These are phyloP conservation scores for Xylaria bambusicola DNA, from an alignment of 495 filamentous ascomycete genomes.

Conservation along the genomic window DNA sequence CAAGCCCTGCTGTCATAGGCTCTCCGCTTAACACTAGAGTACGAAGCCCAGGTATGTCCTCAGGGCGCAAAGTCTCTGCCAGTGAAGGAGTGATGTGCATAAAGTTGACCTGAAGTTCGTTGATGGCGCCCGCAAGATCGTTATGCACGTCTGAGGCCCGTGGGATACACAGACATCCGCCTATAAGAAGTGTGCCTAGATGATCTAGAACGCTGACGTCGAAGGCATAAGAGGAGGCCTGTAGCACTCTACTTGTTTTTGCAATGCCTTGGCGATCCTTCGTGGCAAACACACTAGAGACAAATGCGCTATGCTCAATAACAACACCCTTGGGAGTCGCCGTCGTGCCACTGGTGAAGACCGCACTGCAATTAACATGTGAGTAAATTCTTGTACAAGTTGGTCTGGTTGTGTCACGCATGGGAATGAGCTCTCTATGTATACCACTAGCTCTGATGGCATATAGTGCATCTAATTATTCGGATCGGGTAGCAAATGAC, in stretches of 20 bases:
- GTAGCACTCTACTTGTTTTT: slow-evolving; percentile 31
- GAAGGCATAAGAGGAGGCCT: slow-evolving; percentile 62
- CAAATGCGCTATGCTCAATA: slow-evolving; percentile 27
- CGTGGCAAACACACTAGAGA: no score
- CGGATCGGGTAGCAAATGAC: no score
- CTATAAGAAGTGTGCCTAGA: slow-evolving; percentile 56
- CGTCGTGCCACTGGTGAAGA: slow-evolving; percentile 44
- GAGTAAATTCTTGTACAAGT: no score
- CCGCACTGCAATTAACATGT: slow-evolving; percentile 23
- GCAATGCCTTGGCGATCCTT: no score
- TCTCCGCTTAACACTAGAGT: slow-evolving; percentile 57
- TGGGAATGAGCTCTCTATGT: no score
- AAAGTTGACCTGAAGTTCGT: slow-evolving; percentile 22
- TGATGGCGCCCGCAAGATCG: slow-evolving; percentile 26
- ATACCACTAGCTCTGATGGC: no score
- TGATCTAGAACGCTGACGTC: slow-evolving; percentile 58
- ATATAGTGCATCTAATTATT: no score
- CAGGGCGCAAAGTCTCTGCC: neutral
- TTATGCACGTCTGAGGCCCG: slow-evolving; percentile 49
- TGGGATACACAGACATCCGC: slow-evolving; percentile 63
- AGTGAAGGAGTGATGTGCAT: neutral
- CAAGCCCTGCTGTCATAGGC: slow-evolving; percentile 52
- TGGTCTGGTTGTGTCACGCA: no score
- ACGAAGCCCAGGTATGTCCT: slow-evolving; percentile 44
- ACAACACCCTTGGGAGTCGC: slow-evolving; percentile 33